A percentile compares a stretch with the other conserved stretches of the same genome.
Evolutionary conservation across 2,329 filamentous ascomycete species (phyloP).

Genomic region (Incumbomyces lentus): DNA sequence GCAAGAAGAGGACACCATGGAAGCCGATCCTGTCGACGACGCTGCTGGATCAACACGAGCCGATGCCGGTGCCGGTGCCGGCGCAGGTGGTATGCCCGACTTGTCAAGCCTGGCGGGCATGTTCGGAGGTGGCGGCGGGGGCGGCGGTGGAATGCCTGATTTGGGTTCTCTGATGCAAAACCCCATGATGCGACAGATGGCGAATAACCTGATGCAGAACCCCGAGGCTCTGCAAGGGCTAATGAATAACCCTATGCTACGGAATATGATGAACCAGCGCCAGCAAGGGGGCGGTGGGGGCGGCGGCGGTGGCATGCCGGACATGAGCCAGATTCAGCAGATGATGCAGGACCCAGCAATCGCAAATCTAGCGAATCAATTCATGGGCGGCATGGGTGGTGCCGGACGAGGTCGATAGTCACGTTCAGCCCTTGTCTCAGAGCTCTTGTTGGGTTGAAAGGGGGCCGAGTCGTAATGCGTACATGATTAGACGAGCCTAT

Average conservation of each 20-base stretch:
- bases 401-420: constrained; percentile 17
- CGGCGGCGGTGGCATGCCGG: constrained; percentile 73
- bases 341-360: constrained; percentile 90
- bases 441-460: too few relatives aligned
- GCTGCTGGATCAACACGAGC: constrained; percentile 35
- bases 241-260: constrained; percentile 84
- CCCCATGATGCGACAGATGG: constrained; percentile 97
- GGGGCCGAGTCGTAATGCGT: too few relatives aligned
- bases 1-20: constrained; percentile 39
- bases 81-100: constrained; percentile 52
- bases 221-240: constrained; percentile 83
- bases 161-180: constrained; percentile 84
- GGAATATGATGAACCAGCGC: constrained; percentile 67
- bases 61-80: constrained; percentile 26
- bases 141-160: constrained; percentile 76
- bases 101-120: constrained; percentile 61
- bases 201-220: constrained; percentile 94
- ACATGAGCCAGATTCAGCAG: constrained; percentile 49
- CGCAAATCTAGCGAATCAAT: constrained; percentile 49
- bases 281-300: constrained; percentile 27
- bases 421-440: too few relatives aligned
- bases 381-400: constrained; percentile 52
- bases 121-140: constrained; percentile 54
- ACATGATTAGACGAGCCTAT: too few relatives aligned
- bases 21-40: constrained; percentile 43